Evolutionary conservation across 2,329 filamentous ascomycete species (phyloP).

Genomic region (Elsinoe perseae): DNA sequence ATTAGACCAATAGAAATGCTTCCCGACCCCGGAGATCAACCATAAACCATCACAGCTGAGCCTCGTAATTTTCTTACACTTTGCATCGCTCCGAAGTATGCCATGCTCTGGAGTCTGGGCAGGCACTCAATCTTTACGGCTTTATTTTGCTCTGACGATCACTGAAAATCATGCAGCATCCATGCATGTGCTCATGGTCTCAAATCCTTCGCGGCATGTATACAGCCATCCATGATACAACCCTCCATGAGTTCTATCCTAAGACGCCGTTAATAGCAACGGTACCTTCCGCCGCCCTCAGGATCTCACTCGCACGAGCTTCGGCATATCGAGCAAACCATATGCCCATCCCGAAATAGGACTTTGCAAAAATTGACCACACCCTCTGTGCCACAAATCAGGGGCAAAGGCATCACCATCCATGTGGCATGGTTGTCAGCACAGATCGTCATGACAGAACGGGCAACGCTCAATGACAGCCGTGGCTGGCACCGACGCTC

Average conservation of each 20-base stretch:
- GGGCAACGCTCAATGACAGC: background rate
- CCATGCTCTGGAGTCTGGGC: background rate
- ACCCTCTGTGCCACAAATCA: background rate
- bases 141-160: background rate
- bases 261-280: background rate
- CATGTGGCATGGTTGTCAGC: background rate
- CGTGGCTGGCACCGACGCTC: constrained; percentile 3
- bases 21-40: constrained; percentile 4
- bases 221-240: too few relatives aligned
- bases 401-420: background rate
- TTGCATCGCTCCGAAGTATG: constrained; percentile 4
- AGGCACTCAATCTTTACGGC: background rate
- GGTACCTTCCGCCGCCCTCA: background rate
- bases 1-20: background rate
- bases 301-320: background rate
- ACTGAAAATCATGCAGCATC: background rate
- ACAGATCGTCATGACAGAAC: constrained; percentile 2
- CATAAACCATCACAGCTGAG: background rate
- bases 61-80: constrained; percentile 15
- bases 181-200: background rate
- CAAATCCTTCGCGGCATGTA: background rate
- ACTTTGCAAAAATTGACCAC: background rate
- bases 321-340: background rate
- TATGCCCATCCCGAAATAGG: constrained; percentile 6
- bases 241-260: background rate